phyloP scores from a whole-genome alignment of 306 rosid genomes.

The Vicia villosa region DNA sequence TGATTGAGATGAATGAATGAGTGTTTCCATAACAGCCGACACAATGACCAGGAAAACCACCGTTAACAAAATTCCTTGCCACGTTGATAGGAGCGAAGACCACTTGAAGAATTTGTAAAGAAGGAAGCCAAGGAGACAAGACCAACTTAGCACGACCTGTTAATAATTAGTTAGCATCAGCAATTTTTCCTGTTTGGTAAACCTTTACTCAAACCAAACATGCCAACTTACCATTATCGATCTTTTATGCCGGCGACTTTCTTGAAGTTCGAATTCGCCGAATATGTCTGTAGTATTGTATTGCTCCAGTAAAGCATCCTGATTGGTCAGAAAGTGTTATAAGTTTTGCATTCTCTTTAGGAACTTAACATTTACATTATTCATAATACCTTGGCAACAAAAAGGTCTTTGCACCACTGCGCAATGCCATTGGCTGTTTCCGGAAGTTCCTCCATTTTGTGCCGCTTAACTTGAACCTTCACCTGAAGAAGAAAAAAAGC shows the following conservation, averaged over 20 bases:
- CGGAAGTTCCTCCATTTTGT: slow-evolving; percentile 72
- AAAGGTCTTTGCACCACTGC: slow-evolving; percentile 82
- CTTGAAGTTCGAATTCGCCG: slow-evolving; percentile 55
- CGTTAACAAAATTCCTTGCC: slow-evolving; percentile 62
- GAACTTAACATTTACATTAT: neutral
- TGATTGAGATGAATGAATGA: slow-evolving; percentile 69
- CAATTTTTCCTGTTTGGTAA: neutral
- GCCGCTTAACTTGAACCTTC: slow-evolving; percentile 71
- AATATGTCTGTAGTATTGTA: slow-evolving; percentile 52
- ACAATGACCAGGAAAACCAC: slow-evolving; percentile 53
- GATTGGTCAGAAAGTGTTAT: slow-evolving; percentile 4
- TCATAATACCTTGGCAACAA: slow-evolving; percentile 64
- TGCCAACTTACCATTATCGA: slow-evolving; percentile 54
- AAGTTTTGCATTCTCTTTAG: neutral
- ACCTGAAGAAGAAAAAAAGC: slow-evolving; percentile 43
- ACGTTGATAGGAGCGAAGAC: slow-evolving; percentile 63
- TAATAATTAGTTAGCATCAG: neutral
- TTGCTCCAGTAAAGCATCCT: slow-evolving; percentile 84
- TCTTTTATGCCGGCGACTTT: slow-evolving; percentile 57
- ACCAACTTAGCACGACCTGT: slow-evolving; percentile 63
- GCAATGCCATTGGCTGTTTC: slow-evolving; percentile 68
- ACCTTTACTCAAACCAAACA: neutral
- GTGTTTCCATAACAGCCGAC: slow-evolving; percentile 58
- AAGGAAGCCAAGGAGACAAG: slow-evolving; percentile 48
- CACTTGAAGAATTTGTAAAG: slow-evolving; percentile 42